Percentiles rank a stretch among this genome's conserved stretches.
Evolutionary conservation across 2,329 filamentous ascomycete genomes (phyloP).

Genomic region (Phaeosphaeriaceae sp.): DNA sequence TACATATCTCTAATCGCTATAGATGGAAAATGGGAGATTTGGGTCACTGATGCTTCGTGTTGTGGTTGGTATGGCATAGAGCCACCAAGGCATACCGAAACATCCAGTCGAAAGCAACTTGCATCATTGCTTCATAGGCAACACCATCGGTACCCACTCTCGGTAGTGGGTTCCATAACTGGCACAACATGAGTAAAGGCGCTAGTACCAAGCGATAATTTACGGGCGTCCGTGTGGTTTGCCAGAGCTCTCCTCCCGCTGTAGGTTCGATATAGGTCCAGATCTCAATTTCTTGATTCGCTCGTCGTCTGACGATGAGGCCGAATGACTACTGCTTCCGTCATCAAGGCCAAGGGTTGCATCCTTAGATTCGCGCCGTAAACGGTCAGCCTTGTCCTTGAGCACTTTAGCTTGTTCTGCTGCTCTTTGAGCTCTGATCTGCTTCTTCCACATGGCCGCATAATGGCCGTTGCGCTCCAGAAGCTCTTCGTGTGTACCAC

Average conservation of each 20-base stretch:
- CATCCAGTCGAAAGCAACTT: too few relatives aligned
- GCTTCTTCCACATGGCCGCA: slow-evolving; percentile 60
- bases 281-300: slow-evolving; percentile 31
- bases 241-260: slow-evolving; percentile 20
- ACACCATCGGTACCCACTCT: too few relatives aligned
- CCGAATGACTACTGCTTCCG: slow-evolving; percentile 48
- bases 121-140: too few relatives aligned
- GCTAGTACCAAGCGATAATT: background rate
- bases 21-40: too few relatives aligned
- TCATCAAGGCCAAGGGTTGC: slow-evolving; percentile 43
- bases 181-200: background rate
- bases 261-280: slow-evolving; percentile 9
- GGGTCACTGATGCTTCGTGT: too few relatives aligned
- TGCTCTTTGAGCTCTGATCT: slow-evolving; percentile 57
- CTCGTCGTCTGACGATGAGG: slow-evolving; percentile 42
- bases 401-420: slow-evolving; percentile 57
- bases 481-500: slow-evolving; percentile 59
- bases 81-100: too few relatives aligned
- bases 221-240: slow-evolving; percentile 40
- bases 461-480: slow-evolving; percentile 55
- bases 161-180: background rate
- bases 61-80: too few relatives aligned
- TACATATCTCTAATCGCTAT: too few relatives aligned
- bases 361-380: slow-evolving; percentile 57
- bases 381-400: slow-evolving; percentile 57